These are phyloP conservation scores for Mucor plumbeus DNA, from an alignment of 371 early-diverging fungal genomes.

Conservation along the genomic window DNA sequence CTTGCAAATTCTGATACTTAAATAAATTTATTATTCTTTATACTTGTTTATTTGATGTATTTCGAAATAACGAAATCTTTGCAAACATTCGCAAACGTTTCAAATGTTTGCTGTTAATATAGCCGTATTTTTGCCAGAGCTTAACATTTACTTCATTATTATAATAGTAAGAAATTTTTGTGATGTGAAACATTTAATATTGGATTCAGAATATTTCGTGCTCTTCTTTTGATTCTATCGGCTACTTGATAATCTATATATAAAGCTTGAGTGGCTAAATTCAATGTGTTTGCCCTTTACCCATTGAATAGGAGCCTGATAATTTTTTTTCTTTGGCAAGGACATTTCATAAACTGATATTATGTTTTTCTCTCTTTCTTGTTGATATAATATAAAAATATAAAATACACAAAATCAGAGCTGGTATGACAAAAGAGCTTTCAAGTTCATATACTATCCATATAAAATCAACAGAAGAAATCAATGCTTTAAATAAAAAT, in stretches of 20 bases:
- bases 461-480: neutral
- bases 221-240: slow-evolving; percentile 4
- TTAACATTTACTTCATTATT: neutral
- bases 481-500: neutral
- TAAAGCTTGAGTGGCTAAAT: neutral
- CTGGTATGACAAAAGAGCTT: slow-evolving; percentile 1
- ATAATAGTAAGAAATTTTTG: neutral
- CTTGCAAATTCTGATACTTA: too few relatives aligned
- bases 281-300: neutral
- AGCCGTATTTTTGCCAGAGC: neutral
- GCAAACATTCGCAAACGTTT: too few relatives aligned
- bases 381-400: neutral
- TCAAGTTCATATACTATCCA: slow-evolving; percentile 2
- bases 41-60: too few relatives aligned
- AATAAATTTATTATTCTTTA: too few relatives aligned
- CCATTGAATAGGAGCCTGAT: slow-evolving; percentile 3
- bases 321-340: neutral
- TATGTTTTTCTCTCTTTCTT: neutral
- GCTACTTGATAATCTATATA: neutral
- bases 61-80: too few relatives aligned
- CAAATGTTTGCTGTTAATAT: neutral
- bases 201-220: neutral
- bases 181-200: slow-evolving; percentile 1
- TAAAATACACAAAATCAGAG: neutral
- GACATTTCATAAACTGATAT: neutral